Conservation (phyloP, 768 basidiomycete genomes). For the Lyophyllum semitale region DNA sequence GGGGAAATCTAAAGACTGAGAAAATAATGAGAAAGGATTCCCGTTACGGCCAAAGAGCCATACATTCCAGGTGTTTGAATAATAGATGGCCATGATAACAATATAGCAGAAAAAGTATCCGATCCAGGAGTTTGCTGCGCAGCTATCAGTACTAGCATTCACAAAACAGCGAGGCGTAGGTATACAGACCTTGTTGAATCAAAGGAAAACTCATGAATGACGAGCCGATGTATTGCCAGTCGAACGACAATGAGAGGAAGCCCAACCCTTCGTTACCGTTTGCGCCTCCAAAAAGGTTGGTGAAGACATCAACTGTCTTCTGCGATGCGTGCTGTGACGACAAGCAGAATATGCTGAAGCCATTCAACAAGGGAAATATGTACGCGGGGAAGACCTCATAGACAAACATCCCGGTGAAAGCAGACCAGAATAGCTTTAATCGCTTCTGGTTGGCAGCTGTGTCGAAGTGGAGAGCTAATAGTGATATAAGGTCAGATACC, state of each 20-base stretch:
- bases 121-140: constrained; percentile 56
- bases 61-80: constrained; percentile 64
- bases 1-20: constrained; percentile 53
- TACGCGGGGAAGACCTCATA: constrained; percentile 57
- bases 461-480: constrained; percentile 51
- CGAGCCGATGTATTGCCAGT: constrained; percentile 69
- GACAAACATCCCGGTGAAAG: constrained; percentile 52
- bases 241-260: constrained; percentile 59
- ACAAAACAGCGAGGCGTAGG: background rate
- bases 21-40: background rate
- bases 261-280: constrained; percentile 72
- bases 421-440: constrained; percentile 53
- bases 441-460: constrained; percentile 44
- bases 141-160: background rate
- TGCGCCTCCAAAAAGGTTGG: constrained; percentile 67
- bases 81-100: constrained; percentile 57
- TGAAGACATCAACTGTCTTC: constrained; percentile 48
- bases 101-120: constrained; percentile 56
- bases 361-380: constrained; percentile 66
- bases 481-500: background rate
- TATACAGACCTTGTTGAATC: constrained; percentile 51
- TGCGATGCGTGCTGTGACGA: constrained; percentile 50
- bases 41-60: constrained; percentile 12
- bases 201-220: constrained; percentile 53
- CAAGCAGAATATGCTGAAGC: constrained; percentile 61